These are phyloP conservation scores for Fonsecaea nubica DNA, from an alignment of 2,329 filamentous ascomycete species.

Conservation along the genomic window DNA sequence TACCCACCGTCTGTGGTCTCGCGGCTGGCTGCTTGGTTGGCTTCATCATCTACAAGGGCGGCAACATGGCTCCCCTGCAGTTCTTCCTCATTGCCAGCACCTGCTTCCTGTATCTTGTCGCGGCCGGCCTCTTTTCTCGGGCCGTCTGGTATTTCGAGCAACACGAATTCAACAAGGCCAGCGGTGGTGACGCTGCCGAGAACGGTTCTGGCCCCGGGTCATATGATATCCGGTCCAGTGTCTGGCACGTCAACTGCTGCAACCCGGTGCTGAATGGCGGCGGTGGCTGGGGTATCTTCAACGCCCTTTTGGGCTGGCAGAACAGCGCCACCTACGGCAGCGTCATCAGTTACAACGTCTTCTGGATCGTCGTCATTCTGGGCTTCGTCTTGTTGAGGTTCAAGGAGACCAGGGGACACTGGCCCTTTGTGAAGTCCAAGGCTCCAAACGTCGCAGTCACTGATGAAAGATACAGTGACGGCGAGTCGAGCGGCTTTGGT, in stretches of 20 bases:
- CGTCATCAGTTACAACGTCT: constrained; percentile 84
- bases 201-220: constrained; percentile 72
- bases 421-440: constrained; percentile 35
- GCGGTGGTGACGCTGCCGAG: constrained; percentile 64
- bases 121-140: constrained; percentile 79
- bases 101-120: constrained; percentile 82
- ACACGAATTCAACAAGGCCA: constrained; percentile 68
- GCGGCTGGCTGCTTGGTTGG: constrained; percentile 71
- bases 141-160: constrained; percentile 76
- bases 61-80: constrained; percentile 71
- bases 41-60: constrained; percentile 78
- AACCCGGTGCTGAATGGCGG: constrained; percentile 74
- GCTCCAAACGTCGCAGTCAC: constrained; percentile 7
- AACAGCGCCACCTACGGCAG: constrained; percentile 89
- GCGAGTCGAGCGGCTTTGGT: constrained; percentile 25
- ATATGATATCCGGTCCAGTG: constrained; percentile 77
- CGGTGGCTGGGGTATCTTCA: constrained; percentile 85
- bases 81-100: constrained; percentile 82
- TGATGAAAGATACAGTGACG: constrained; percentile 18
- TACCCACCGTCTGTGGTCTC: constrained; percentile 76
- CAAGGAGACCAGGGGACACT: constrained; percentile 58
- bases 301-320: constrained; percentile 83
- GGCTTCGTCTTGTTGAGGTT: constrained; percentile 70
- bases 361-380: constrained; percentile 77
- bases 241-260: constrained; percentile 88